phyloP scores from a whole-genome alignment of 73 alveolate genomes.

The Paramecium caudatum region DNA sequence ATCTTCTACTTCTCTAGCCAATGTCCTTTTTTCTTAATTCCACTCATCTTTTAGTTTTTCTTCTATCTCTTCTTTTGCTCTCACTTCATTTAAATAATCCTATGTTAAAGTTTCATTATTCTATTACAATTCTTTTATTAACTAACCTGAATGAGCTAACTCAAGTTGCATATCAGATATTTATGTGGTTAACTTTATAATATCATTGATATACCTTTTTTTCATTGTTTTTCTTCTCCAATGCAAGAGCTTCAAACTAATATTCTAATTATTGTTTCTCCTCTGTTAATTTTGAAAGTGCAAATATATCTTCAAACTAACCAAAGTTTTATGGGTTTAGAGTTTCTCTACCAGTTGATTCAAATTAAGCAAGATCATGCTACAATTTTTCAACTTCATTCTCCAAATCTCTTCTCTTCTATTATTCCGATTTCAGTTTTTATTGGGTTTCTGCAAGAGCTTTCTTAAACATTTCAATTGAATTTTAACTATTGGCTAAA shows the following conservation, averaged over 20 bases:
- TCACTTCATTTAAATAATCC: slow-evolving; percentile 17
- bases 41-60: slow-evolving; percentile 32
- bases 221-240: neutral
- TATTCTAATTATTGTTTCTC: neutral
- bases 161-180: neutral
- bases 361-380: slow-evolving; percentile 1
- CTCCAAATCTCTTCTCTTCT: slow-evolving; percentile 45
- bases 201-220: neutral
- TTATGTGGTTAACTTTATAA: neutral
- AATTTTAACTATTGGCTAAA: neutral
- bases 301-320: slow-evolving; percentile 18
- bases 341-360: slow-evolving; percentile 39
- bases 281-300: neutral
- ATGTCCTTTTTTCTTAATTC: slow-evolving; percentile 29
- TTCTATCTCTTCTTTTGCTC: slow-evolving; percentile 3
- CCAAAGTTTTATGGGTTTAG: neutral
- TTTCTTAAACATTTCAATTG: slow-evolving; percentile 2
- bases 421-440: neutral
- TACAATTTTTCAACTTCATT: slow-evolving; percentile 1
- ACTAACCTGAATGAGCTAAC: slow-evolving; percentile 4
- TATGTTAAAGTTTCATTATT: neutral
- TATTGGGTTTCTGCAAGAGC: neutral
- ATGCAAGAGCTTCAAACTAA: neutral
- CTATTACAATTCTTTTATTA: neutral
- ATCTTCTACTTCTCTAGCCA: slow-evolving; percentile 22